These are phyloP conservation scores for Acanthamoeba culbertsoni DNA, from an alignment of 208 protist genomes.

Conservation along the genomic window DNA sequence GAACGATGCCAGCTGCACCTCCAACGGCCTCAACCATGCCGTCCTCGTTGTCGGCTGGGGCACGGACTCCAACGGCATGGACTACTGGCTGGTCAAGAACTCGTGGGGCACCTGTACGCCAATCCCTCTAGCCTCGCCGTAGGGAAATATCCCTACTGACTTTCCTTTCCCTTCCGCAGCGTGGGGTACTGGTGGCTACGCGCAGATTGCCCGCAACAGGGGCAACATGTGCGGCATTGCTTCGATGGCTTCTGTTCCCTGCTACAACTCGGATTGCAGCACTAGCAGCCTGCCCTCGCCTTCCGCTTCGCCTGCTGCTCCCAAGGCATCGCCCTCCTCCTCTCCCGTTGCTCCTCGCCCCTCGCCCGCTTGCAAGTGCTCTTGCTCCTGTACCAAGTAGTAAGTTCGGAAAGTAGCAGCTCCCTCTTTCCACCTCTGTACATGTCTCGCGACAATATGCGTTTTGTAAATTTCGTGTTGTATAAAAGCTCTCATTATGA, in stretches of 20 bases:
- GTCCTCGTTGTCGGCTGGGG: conserved; percentile 90
- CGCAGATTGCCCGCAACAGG: conserved; percentile 78
- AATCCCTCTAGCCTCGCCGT: not conserved
- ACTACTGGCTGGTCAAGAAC: conserved; percentile 92
- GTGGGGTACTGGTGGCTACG: conserved; percentile 88
- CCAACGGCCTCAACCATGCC: conserved; percentile 84
- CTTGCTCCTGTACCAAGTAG: not conserved
- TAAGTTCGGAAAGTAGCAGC: no score
- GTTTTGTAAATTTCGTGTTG: no score
- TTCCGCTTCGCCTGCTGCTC: not conserved
- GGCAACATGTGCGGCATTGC: conserved; percentile 72
- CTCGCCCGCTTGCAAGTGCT: conserved; percentile 16
- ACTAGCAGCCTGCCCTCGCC: not conserved
- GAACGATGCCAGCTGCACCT: conserved; percentile 78
- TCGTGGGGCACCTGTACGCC: conserved; percentile 80
- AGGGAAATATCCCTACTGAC: not conserved
- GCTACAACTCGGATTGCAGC: conserved; percentile 38
- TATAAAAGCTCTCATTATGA: no score
- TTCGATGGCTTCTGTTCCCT: conserved; percentile 55
- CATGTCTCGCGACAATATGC: no score
- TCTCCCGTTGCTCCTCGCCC: not conserved
- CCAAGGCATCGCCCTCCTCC: not conserved
- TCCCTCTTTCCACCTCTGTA: no score
- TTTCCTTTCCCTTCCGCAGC: not conserved
- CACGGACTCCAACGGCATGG: conserved; percentile 69